Evolutionary conservation across 2,329 filamentous ascomycete genomes (phyloP).

Genomic region (Trichoderma sp.): DNA sequence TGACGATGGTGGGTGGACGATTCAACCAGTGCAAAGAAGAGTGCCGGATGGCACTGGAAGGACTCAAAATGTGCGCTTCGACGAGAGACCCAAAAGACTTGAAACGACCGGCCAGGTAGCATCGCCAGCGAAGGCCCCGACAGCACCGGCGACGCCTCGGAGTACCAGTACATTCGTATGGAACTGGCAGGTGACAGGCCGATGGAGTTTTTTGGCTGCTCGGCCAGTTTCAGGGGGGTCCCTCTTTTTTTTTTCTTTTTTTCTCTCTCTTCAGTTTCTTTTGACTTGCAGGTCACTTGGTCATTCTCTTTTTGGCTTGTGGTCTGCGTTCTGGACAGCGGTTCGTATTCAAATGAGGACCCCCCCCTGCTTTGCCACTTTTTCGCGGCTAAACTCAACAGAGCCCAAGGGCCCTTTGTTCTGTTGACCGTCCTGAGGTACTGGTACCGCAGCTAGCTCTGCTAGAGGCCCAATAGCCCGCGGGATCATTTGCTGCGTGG

Average conservation of each 20-base stretch:
- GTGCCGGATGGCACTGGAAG: not conserved
- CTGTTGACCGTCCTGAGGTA: constrained; percentile 1
- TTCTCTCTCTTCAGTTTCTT: not conserved
- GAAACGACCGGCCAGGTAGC: not conserved
- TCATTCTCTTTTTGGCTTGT: not conserved
- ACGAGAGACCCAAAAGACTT: not conserved
- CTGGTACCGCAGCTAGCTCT: not conserved
- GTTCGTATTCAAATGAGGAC: constrained; percentile 3
- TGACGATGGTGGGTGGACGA: not conserved
- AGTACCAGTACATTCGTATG: not conserved
- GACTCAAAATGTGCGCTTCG: not conserved
- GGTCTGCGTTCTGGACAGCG: not conserved
- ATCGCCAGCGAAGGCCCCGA: not conserved
- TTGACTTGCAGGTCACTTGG: not conserved
- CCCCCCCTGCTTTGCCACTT: constrained; percentile 14
- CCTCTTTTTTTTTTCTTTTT: constrained; percentile 1
- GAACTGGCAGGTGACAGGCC: not conserved
- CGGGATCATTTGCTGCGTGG: not conserved
- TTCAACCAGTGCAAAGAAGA: not conserved
- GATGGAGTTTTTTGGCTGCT: not conserved
- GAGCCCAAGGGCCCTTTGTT: not conserved
- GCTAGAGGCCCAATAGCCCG: not conserved
- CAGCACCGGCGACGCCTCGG: not conserved
- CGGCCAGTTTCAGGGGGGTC: not conserved
- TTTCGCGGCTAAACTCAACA: constrained; percentile 3